These are phyloP conservation scores for Leishmania amazonensis DNA, from an alignment of 208 protist species.

Conservation along the genomic window DNA sequence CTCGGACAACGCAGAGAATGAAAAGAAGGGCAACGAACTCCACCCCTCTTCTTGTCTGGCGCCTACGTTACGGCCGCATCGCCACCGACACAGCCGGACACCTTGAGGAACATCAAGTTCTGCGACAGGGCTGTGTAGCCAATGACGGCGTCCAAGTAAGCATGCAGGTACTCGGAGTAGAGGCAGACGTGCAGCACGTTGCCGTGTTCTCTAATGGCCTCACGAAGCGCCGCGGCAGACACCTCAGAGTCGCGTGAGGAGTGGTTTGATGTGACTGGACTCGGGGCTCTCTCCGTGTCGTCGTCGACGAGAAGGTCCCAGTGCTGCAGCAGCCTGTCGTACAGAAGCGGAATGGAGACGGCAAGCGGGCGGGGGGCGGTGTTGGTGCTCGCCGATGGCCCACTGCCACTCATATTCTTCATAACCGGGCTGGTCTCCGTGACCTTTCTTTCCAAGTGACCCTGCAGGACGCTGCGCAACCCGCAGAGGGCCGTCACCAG, in stretches of 20 bases:
- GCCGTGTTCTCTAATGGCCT: constrained; percentile 36
- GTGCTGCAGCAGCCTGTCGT: constrained; percentile 33
- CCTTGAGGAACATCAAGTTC: constrained; percentile 50
- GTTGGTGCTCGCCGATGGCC: constrained; percentile 8
- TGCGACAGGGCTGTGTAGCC: constrained; percentile 72
- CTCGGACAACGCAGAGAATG: neutral
- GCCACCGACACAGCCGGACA: neutral
- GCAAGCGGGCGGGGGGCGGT: constrained; percentile 1
- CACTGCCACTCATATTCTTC: constrained; percentile 8
- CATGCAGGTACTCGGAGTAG: constrained; percentile 65
- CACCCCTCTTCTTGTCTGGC: neutral
- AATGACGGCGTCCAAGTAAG: constrained; percentile 65
- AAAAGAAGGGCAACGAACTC: neutral
- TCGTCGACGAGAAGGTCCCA: constrained; percentile 28
- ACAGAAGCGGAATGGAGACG: constrained; percentile 22
- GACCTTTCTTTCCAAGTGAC: constrained; percentile 25
- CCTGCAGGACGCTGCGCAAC: constrained; percentile 30
- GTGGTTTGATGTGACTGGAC: neutral
- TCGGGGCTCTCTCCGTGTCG: neutral
- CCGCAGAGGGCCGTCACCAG: constrained; percentile 44
- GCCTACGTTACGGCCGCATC: neutral
- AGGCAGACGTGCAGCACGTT: constrained; percentile 39
- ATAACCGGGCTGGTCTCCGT: constrained; percentile 37
- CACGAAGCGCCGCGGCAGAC: constrained; percentile 11
- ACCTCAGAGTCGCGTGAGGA: neutral